Conservation (phyloP, 2,329 filamentous ascomycete genomes). For the Exophiala oligosperma region DNA sequence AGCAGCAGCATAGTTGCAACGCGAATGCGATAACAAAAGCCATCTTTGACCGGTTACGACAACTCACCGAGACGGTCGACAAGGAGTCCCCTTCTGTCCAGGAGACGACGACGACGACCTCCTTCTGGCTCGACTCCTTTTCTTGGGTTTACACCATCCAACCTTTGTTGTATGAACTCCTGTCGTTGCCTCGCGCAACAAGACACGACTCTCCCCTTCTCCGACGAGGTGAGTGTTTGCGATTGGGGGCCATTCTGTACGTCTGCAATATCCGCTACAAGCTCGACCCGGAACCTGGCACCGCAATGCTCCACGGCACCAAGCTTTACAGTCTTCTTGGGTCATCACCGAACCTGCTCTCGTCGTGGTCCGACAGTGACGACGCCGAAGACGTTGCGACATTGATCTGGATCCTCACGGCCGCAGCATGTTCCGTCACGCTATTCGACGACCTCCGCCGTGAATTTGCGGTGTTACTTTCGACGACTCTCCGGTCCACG, state of each 20-base stretch:
- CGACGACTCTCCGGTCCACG: not conserved
- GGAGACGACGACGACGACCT: not conserved
- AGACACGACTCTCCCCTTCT: not conserved
- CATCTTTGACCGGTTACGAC: not conserved
- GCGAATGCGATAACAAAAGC: not conserved
- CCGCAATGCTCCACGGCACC: constrained; percentile 7
- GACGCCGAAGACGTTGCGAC: not conserved
- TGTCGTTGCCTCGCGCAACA: not conserved
- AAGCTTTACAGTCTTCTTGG: not conserved
- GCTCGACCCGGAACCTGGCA: constrained; percentile 2
- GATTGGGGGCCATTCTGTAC: constrained; percentile 2
- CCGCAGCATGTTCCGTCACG: constrained; percentile 2
- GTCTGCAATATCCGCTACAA: constrained; percentile 4
- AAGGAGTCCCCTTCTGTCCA: not conserved
- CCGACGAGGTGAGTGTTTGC: constrained; percentile 2
- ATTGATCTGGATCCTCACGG: not conserved
- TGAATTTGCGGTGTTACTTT: not conserved
- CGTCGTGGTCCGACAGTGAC: not conserved
- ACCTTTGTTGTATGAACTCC: constrained; percentile 1
- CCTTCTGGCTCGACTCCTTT: not conserved
- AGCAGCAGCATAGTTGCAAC: not conserved
- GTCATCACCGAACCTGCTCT: not conserved
- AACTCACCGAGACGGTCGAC: constrained; percentile 3
- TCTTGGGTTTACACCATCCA: constrained; percentile 1
- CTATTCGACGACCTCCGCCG: constrained; percentile 3